Conservation (phyloP, 257 asterid species). For the Thymus mandschuricus region DNA sequence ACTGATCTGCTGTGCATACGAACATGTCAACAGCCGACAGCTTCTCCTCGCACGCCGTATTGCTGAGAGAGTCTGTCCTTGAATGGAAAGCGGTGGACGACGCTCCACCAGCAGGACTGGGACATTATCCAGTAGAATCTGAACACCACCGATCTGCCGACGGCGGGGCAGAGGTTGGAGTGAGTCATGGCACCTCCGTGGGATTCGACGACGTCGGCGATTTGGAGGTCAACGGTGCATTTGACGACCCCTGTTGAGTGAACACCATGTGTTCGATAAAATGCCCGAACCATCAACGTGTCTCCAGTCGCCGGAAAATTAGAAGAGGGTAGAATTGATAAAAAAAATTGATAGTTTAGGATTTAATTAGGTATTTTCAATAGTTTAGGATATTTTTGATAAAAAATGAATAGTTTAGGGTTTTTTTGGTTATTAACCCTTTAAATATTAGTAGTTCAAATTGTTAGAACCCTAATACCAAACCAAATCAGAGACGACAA, state of each 20-base stretch:
- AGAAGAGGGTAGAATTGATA: no score
- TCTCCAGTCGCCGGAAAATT: no score
- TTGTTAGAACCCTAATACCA: no score
- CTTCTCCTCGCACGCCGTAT: slow-evolving; percentile 16
- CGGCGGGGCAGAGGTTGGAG: slow-evolving; percentile 43
- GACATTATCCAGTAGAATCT: slow-evolving; percentile 64
- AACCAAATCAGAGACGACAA: no score
- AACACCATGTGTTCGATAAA: slow-evolving; percentile 5
- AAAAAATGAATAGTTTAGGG: no score
- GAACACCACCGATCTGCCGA: slow-evolving; percentile 43
- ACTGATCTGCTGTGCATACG: slow-evolving; percentile 59
- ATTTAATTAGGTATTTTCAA: no score
- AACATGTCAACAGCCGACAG: slow-evolving; percentile 47
- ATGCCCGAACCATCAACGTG: no score
- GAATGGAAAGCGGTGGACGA: slow-evolving; percentile 52
- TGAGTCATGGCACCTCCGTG: slow-evolving; percentile 44
- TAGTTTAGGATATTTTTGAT: no score
- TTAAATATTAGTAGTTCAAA: no score
- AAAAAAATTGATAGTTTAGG: no score
- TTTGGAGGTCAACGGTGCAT: slow-evolving; percentile 65
- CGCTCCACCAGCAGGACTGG: slow-evolving; percentile 63
- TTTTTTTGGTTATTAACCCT: no score
- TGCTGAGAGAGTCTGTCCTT: slow-evolving; percentile 42
- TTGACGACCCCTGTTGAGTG: slow-evolving; percentile 63
- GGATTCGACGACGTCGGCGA: slow-evolving; percentile 57